Conservation (phyloP, 176 grass and related monocot genomes). For the Canna indica region DNA sequence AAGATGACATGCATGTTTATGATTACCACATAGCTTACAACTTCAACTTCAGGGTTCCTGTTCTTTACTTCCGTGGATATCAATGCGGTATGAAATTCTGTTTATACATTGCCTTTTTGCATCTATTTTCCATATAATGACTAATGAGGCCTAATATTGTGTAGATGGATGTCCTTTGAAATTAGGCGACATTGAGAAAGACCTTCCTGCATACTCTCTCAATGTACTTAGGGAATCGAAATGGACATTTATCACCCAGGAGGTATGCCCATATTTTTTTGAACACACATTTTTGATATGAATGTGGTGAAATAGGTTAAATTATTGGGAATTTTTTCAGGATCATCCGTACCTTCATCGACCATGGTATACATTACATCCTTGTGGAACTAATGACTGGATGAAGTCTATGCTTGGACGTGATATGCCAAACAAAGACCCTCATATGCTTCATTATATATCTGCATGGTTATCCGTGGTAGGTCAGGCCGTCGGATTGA, state of each 20-base stretch:
- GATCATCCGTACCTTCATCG: conserved; percentile 82
- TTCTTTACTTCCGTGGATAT: conserved; percentile 76
- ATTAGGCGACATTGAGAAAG: conserved; percentile 50
- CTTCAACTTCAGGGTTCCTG: conserved; percentile 68
- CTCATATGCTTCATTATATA: conserved; percentile 39
- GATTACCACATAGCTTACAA: conserved; percentile 88
- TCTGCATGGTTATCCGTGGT: conserved; percentile 71
- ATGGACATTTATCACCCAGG: conserved; percentile 87
- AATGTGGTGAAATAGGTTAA: background rate
- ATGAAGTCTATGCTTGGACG: conserved; percentile 61
- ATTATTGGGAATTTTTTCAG: conserved; percentile 29
- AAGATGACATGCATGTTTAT: conserved; percentile 38
- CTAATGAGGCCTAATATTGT: conserved; percentile 2
- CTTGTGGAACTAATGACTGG: conserved; percentile 78
- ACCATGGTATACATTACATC: conserved; percentile 83
- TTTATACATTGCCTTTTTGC: conserved; percentile 2
- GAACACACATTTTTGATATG: background rate
- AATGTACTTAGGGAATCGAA: conserved; percentile 56
- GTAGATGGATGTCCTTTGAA: conserved; percentile 60
- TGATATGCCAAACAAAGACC: conserved; percentile 8
- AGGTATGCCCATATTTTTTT: conserved; percentile 34
- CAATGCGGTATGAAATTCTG: conserved; percentile 30
- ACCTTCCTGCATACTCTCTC: conserved; percentile 44
- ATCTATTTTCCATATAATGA: conserved; percentile 9
- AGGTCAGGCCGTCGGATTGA: conserved; percentile 68